phyloP scores from a whole-genome alignment of 2,329 filamentous ascomycete genomes.

The Neocucurbitaria cava region DNA sequence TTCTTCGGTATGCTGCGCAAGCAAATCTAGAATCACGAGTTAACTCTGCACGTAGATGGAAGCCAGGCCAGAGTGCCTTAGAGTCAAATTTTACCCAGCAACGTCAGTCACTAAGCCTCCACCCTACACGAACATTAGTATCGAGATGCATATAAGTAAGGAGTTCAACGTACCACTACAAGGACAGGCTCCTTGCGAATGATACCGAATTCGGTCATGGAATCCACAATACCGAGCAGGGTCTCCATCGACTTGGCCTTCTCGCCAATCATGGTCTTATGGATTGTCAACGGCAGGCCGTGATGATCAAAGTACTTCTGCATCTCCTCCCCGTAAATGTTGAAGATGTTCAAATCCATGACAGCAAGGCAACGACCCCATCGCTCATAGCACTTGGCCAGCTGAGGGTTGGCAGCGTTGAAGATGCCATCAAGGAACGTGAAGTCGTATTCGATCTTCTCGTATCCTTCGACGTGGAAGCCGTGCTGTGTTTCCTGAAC shows the following conservation, averaged over 20 bases:
- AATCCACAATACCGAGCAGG: constrained; percentile 72
- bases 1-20: constrained; percentile 74
- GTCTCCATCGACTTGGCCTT: constrained; percentile 78
- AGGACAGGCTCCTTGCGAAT: constrained; percentile 63
- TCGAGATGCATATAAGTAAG: neutral
- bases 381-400: constrained; percentile 69
- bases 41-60: constrained; percentile 25
- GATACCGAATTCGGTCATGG: constrained; percentile 76
- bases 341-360: constrained; percentile 75
- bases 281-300: constrained; percentile 67
- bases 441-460: constrained; percentile 80
- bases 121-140: constrained; percentile 23
- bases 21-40: constrained; percentile 52
- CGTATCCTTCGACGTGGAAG: constrained; percentile 75
- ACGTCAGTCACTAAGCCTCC: constrained; percentile 59
- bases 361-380: constrained; percentile 73
- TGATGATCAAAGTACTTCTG: constrained; percentile 72
- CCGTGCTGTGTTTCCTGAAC: constrained; percentile 69
- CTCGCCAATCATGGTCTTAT: constrained; percentile 77
- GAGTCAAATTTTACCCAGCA: constrained; percentile 66
- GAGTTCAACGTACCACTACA: constrained; percentile 36
- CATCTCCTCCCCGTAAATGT: constrained; percentile 71
- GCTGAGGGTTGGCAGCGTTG: constrained; percentile 64
- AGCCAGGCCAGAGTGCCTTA: constrained; percentile 58
- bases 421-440: constrained; percentile 75